These are phyloP conservation scores for Stromatinia cepivora DNA, from an alignment of 2,329 filamentous ascomycete genomes.

Conservation along the genomic window DNA sequence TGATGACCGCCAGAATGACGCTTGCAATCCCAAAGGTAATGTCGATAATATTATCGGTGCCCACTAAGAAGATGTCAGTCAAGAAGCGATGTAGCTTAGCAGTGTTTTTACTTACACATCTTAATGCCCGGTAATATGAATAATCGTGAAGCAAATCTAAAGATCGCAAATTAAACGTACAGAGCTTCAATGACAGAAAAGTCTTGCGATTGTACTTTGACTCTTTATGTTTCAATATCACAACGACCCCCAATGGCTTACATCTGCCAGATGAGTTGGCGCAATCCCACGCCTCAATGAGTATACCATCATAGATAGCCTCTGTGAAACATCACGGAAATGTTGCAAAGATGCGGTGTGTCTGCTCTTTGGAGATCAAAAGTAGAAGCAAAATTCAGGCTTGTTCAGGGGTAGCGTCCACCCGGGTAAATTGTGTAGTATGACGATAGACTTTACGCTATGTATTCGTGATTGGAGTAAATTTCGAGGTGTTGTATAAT, in stretches of 20 bases:
- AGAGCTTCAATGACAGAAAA: neutral
- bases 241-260: neutral
- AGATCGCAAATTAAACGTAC: neutral
- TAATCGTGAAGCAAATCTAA: neutral
- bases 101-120: constrained; percentile 7
- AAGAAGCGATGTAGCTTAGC: neutral
- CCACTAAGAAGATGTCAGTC: constrained; percentile 7
- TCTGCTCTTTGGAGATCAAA: neutral
- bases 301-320: neutral
- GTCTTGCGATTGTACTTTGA: neutral
- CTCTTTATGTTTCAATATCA: neutral
- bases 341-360: neutral
- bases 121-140: neutral
- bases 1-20: neutral
- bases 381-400: neutral
- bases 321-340: neutral
- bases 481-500: neutral
- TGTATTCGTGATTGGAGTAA: neutral
- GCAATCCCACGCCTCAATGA: neutral
- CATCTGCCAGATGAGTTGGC: constrained; percentile 1
- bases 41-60: constrained; percentile 12
- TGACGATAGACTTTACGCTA: neutral
- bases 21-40: constrained; percentile 3
- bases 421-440: neutral
- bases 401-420: neutral